Conservation (phyloP, 208 protist genomes). For the Porcisia deanei region DNA sequence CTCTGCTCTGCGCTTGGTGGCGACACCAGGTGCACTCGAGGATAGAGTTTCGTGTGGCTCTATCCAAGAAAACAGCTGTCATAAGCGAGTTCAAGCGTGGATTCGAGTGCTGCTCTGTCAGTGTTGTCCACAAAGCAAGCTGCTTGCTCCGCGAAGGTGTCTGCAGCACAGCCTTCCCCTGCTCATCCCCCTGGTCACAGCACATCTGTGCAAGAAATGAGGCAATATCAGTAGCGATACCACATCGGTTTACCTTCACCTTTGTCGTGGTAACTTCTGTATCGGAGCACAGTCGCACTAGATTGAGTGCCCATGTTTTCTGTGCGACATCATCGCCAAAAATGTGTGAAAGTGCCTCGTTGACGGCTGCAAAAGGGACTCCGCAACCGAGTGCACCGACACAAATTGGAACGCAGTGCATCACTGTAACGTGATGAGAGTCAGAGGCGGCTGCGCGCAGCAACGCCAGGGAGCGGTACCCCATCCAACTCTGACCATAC, state of each 20-base stretch:
- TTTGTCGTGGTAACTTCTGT: slow-evolving; percentile 6
- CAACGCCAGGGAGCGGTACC: slow-evolving; percentile 53
- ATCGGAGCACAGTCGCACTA: slow-evolving; percentile 20
- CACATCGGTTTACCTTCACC: background rate
- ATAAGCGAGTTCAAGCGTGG: slow-evolving; percentile 37
- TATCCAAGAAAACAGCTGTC: slow-evolving; percentile 43
- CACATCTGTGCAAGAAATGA: slow-evolving; percentile 4
- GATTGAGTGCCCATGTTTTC: slow-evolving; percentile 21
- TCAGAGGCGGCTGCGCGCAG: slow-evolving; percentile 33
- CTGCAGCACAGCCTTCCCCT: slow-evolving; percentile 1
- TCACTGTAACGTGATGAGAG: slow-evolving; percentile 13
- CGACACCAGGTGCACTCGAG: slow-evolving; percentile 17
- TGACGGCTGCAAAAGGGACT: slow-evolving; percentile 55
- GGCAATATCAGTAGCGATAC: slow-evolving; percentile 2
- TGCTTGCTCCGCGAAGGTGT: slow-evolving; percentile 56
- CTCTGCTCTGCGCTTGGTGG: background rate
- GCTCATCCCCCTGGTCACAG: background rate
- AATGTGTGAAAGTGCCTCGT: slow-evolving; percentile 35
- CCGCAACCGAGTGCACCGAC: slow-evolving; percentile 52
- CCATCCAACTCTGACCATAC: slow-evolving; percentile 49
- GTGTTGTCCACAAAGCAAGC: slow-evolving; percentile 55
- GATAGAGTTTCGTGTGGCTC: slow-evolving; percentile 16
- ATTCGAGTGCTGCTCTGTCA: slow-evolving; percentile 35
- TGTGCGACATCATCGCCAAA: slow-evolving; percentile 21
- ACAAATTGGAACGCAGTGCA: slow-evolving; percentile 53